Conservation (phyloP, 345 rosid genomes). For the Linum lewisii region DNA sequence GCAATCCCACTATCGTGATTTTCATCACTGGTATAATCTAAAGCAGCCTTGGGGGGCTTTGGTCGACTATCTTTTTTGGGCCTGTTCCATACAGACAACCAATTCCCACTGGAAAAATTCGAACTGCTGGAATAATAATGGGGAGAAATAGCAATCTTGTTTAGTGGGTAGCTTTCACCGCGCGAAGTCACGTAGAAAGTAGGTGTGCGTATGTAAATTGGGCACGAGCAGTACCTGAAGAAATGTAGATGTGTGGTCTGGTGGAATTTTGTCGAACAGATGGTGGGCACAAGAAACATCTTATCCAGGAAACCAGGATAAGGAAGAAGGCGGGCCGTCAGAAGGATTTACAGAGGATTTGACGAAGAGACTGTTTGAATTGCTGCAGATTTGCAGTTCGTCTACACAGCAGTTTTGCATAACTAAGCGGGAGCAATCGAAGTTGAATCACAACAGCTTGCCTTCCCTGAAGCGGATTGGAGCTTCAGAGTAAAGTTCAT, state of each 20-base stretch:
- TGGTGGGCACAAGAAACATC: not conserved
- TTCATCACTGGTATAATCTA: conserved; percentile 35
- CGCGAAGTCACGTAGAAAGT: conserved; percentile 10
- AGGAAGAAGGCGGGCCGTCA: not conserved
- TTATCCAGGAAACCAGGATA: not conserved
- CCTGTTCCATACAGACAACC: conserved; percentile 56
- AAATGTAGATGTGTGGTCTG: conserved; percentile 32
- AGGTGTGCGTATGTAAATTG: conserved; percentile 21
- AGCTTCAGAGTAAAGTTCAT: no score
- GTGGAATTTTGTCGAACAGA: not conserved
- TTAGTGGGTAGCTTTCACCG: conserved; percentile 21
- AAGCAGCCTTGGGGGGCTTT: conserved; percentile 34
- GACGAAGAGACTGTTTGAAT: not conserved
- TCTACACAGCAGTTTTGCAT: no score
- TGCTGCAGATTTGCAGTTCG: not conserved
- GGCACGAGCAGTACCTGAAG: conserved; percentile 33
- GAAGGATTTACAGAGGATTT: not conserved
- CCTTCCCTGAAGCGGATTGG: no score
- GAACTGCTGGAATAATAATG: conserved; percentile 1
- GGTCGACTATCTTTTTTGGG: conserved; percentile 28
- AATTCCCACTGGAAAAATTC: conserved; percentile 18
- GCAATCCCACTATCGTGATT: conserved; percentile 18
- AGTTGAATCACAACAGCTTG: no score
- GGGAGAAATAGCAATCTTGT: conserved; percentile 18
- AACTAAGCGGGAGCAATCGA: no score